A percentile compares a stretch with the other conserved stretches of the same genome.
These are phyloP conservation scores for Scenedesmus sp. DNA, from an alignment of 163 green algal species.

Conservation along the genomic window DNA sequence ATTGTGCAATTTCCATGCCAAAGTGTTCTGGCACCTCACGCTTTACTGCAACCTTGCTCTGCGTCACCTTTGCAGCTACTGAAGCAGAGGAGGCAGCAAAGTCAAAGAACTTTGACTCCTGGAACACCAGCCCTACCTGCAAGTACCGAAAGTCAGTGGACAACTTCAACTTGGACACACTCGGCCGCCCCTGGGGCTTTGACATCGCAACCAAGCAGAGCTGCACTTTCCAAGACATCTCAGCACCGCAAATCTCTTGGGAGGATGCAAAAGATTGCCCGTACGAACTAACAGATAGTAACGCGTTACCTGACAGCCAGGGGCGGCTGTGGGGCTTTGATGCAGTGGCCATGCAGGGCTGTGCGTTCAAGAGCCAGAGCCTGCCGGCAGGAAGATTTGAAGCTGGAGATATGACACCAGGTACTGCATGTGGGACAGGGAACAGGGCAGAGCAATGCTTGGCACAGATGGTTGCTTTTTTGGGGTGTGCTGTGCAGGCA, in stretches of 20 bases:
- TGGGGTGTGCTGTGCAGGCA: no score
- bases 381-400: neutral
- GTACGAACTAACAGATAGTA: conserved; percentile 8
- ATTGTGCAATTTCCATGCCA: no score
- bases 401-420: neutral
- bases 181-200: conserved; percentile 34
- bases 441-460: no score
- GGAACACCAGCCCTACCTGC: neutral
- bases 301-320: neutral
- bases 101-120: conserved; percentile 30
- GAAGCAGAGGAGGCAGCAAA: neutral
- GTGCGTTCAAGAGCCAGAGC: conserved; percentile 22
- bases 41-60: no score
- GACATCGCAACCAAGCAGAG: neutral
- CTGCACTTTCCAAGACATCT: conserved; percentile 15
- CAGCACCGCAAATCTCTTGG: neutral
- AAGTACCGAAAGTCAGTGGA: neutral
- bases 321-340: conserved; percentile 35
- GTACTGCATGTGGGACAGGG: neutral
- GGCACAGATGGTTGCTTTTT: no score
- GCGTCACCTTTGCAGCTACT: no score
- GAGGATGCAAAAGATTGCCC: neutral
- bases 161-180: conserved; percentile 13
- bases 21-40: no score
- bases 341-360: neutral